phyloP scores from a whole-genome alignment of 371 early-diverging fungal species.

The Ordospora pajunii region DNA sequence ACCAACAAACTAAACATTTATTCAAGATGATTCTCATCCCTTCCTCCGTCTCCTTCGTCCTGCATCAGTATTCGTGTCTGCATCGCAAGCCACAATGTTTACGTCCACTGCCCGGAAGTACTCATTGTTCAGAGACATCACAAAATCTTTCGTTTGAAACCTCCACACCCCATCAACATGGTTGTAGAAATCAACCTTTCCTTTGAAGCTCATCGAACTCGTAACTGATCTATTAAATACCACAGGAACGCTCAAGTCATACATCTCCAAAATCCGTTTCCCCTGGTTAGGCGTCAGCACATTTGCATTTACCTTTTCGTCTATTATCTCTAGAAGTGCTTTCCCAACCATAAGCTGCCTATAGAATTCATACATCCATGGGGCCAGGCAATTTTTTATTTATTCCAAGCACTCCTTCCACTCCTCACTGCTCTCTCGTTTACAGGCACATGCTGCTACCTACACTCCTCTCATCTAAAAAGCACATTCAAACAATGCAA shows the following conservation, averaged over 20 bases:
- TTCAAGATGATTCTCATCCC: background rate
- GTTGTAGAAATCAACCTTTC: slow-evolving; percentile 56
- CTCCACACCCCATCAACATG: slow-evolving; percentile 62
- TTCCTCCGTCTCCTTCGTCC: slow-evolving; percentile 42
- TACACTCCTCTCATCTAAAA: background rate
- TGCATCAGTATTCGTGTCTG: slow-evolving; percentile 55
- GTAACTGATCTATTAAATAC: slow-evolving; percentile 58
- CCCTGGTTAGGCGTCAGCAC: slow-evolving; percentile 58
- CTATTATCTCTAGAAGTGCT: slow-evolving; percentile 58
- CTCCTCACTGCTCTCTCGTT: too few relatives aligned
- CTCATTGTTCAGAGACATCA: slow-evolving; percentile 60
- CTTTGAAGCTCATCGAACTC: slow-evolving; percentile 60
- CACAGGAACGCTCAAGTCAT: slow-evolving; percentile 55
- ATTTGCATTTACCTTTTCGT: slow-evolving; percentile 56
- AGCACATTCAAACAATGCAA: too few relatives aligned
- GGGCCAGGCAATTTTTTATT: slow-evolving; percentile 16
- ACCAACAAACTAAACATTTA: slow-evolving; percentile 12
- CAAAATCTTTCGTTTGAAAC: slow-evolving; percentile 59
- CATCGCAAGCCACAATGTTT: slow-evolving; percentile 62
- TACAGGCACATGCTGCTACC: background rate
- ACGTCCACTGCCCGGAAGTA: slow-evolving; percentile 47
- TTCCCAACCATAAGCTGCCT: slow-evolving; percentile 58
- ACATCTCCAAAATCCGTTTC: slow-evolving; percentile 51
- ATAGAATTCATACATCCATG: slow-evolving; percentile 59
- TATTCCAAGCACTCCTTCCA: background rate